Evolutionary conservation across 208 protist genomes (phyloP).

Genomic region (Tritrichomonas musculus): DNA sequence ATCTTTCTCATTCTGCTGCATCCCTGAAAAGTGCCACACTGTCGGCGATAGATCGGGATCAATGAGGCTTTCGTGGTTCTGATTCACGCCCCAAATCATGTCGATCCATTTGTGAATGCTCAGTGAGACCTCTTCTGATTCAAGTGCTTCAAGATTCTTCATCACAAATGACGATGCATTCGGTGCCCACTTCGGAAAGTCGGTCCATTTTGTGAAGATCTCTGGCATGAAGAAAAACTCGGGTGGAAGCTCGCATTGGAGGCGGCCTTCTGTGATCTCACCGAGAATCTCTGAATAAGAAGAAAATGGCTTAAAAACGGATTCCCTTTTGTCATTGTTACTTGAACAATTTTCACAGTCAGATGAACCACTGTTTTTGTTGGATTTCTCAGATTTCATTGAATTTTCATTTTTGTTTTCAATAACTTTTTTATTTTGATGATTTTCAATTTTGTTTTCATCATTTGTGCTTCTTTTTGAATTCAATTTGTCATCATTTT

Average conservation of each 20-base stretch:
- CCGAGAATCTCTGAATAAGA: neutral
- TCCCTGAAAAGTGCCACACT: too few relatives aligned
- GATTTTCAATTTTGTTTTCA: too few relatives aligned
- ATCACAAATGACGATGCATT: neutral
- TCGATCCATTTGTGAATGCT: neutral
- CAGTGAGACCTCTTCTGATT: neutral
- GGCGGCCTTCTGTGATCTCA: neutral
- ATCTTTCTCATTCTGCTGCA: too few relatives aligned
- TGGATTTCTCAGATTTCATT: conserved; percentile 43
- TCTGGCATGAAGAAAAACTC: conserved; percentile 9
- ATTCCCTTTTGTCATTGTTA: neutral
- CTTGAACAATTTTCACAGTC: neutral
- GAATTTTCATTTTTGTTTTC: too few relatives aligned
- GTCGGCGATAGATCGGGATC: neutral
- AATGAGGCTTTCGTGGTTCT: neutral
- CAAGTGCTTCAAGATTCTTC: neutral
- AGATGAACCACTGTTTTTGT: conserved; percentile 43
- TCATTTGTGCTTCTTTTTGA: too few relatives aligned
- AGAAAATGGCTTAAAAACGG: neutral
- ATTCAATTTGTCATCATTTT: too few relatives aligned
- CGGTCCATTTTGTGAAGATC: neutral
- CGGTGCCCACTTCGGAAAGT: neutral
- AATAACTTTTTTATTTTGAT: too few relatives aligned
- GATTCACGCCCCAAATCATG: neutral
- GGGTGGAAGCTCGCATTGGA: neutral